Percentiles rank a stretch among this genome's conserved stretches.
Evolutionary conservation across 2,329 filamentous ascomycete species (phyloP).

Genomic region (Claviceps paspali): DNA sequence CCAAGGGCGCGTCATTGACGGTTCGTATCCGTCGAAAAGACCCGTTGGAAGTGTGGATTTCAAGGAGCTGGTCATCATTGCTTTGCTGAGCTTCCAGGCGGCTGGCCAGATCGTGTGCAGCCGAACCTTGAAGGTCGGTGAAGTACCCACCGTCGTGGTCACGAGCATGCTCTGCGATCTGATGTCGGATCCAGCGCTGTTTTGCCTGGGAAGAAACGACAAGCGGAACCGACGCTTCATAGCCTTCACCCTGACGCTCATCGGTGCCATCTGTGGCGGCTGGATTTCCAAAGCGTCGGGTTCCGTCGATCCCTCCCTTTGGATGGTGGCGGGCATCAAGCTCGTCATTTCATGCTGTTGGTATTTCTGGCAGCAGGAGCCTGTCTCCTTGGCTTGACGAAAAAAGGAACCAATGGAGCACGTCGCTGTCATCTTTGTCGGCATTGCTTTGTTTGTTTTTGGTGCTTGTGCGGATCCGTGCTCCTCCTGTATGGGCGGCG

Average conservation of each 20-base stretch:
- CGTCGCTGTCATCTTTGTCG: no score
- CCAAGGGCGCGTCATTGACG: constrained; percentile 21
- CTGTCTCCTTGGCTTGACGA: constrained; percentile 4
- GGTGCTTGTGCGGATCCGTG: background rate
- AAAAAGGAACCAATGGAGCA: background rate
- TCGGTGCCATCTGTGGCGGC: constrained; percentile 30
- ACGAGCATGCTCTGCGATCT: constrained; percentile 40
- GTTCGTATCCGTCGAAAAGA: constrained; percentile 6
- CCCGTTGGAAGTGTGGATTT: constrained; percentile 10
- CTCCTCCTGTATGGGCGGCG: no score
- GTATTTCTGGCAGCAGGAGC: constrained; percentile 15
- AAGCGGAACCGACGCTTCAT: constrained; percentile 33
- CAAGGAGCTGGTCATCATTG: constrained; percentile 25
- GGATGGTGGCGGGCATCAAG: constrained; percentile 31
- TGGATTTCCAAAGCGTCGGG: constrained; percentile 29
- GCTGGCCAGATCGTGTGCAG: constrained; percentile 37
- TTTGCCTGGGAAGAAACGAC: constrained; percentile 27
- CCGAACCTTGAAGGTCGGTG: constrained; percentile 33
- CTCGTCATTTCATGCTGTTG: constrained; percentile 21
- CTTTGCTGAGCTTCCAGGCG: constrained; percentile 35
- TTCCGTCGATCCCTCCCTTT: constrained; percentile 27
- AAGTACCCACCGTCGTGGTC: constrained; percentile 38
- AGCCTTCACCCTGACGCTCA: constrained; percentile 28
- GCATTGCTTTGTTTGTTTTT: no score
- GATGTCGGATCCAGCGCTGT: constrained; percentile 32